phyloP scores from a whole-genome alignment of 768 basidiomycete species.

The Stropharia rugosoannulata region DNA sequence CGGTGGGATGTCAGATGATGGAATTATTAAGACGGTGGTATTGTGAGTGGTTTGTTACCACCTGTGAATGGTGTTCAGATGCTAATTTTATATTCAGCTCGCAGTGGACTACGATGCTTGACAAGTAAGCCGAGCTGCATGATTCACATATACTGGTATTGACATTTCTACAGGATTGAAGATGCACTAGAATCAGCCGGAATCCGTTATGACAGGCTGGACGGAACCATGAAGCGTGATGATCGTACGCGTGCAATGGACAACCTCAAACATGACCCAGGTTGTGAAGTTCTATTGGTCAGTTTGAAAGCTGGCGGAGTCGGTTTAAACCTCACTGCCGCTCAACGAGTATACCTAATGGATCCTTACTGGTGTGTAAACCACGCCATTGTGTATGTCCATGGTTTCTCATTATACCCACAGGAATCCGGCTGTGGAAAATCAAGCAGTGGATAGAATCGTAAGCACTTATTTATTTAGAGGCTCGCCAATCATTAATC shows the following conservation, averaged over 20 bases:
- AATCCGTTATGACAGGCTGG: constrained; percentile 89
- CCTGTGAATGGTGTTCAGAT: constrained; percentile 12
- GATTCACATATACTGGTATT: constrained; percentile 5
- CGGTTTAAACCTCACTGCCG: constrained; percentile 92
- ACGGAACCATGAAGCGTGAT: constrained; percentile 98
- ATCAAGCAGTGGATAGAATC: constrained; percentile 97
- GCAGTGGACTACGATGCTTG: constrained; percentile 94
- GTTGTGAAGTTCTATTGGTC: constrained; percentile 91
- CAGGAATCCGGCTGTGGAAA: constrained; percentile 97
- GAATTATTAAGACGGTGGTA: constrained; percentile 86
- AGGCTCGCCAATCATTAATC: neutral
- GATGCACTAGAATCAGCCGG: constrained; percentile 81
- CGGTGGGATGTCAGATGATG: constrained; percentile 66
- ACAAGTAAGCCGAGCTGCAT: constrained; percentile 55
- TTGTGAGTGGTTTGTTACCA: constrained; percentile 63
- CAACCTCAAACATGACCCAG: constrained; percentile 83
- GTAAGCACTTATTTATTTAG: constrained; percentile 44
- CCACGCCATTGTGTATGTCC: neutral
- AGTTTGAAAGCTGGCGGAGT: constrained; percentile 97
- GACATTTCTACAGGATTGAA: constrained; percentile 59
- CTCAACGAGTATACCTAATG: constrained; percentile 92
- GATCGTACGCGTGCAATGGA: constrained; percentile 93
- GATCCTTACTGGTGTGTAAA: constrained; percentile 86
- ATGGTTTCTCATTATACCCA: neutral
- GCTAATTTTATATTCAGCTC: constrained; percentile 50